Base-by-base conservation (phyloP, 2,329 filamentous ascomycete genomes). In the Trichophyton simii region DNA sequence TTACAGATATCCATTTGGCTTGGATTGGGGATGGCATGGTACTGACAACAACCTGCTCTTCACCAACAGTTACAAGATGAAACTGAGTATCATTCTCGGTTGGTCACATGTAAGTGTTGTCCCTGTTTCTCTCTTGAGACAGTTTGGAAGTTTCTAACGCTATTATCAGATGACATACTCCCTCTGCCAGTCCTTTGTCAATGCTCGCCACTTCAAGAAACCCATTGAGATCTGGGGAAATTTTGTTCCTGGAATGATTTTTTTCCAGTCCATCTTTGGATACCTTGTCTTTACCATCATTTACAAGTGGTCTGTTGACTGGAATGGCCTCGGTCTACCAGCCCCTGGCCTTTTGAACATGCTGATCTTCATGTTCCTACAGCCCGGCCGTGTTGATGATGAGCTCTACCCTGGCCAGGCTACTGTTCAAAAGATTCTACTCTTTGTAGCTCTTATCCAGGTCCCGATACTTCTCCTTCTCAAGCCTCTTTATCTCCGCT, bases 51-150 rank as follows among this genome's bases (percentile, higher is more conserved):
- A 95, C 64, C 82, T 99, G 20, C 83, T 99, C 58, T 99, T 99
- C 78, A 88, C 85, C 73, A 99, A 99, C 87, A 95, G 89, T 76
- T 95, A 94, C 83, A 99, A 99, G 86, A 99, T 99, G 94, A 99
- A 99, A 82, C 88, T 99, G 77, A 95, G 89, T 79, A 96, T 99
- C 72, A 84, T 99, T 67, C 83, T 99, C 66, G 94, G 95, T 74
- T 99, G 95, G 94, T 84, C 84, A 63, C 91, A 96, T 78, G 77
- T 79, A 72, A 72, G 76, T 70, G 46, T 57, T 34, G 22, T 22
- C 15, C 8, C 7, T 31, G 9, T 18, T 28, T 31, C 11, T 11
- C 6, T 3, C 31, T 18, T 34, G 15, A 20, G 13, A 18, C 7
- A 15, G 25, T 34, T 34, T 63, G 6, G 15, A 36, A n/a, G 8